Evolutionary conservation across 306 rosid genomes (phyloP).

Genomic region (Casuarina glauca): DNA sequence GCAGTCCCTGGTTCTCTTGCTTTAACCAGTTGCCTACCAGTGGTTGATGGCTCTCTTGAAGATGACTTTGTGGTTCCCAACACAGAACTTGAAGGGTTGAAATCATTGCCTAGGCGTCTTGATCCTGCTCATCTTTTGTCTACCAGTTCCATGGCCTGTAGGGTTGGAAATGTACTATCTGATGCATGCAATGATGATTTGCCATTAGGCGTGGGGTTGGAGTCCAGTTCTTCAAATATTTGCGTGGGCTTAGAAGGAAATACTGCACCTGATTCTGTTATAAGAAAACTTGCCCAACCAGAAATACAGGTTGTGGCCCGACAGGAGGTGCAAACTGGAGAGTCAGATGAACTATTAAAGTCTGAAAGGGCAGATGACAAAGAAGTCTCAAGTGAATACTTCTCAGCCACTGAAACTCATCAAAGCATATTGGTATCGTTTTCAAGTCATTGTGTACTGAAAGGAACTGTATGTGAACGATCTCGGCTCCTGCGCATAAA

Average conservation of each 20-base stretch:
- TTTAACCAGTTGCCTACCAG: conserved; percentile 38
- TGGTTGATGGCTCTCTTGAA: conserved; percentile 39
- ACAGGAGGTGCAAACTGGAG: conserved; percentile 46
- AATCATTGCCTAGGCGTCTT: conserved; percentile 36
- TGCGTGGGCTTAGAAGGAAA: conserved; percentile 38
- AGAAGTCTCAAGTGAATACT: conserved; percentile 74
- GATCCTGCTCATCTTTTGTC: conserved; percentile 40
- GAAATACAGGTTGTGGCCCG: conserved; percentile 44
- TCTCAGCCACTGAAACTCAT: conserved; percentile 80
- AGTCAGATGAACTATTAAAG: conserved; percentile 37
- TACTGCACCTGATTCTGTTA: conserved; percentile 22
- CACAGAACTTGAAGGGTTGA: conserved; percentile 43
- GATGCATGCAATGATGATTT: conserved; percentile 41
- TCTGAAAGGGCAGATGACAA: conserved; percentile 54
- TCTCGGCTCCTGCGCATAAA: conserved; percentile 89
- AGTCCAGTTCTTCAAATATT: conserved; percentile 32
- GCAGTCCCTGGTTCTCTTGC: conserved; percentile 29
- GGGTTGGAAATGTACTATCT: conserved; percentile 33
- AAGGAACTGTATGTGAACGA: conserved; percentile 83
- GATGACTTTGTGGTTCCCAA: conserved; percentile 32
- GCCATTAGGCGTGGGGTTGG: conserved; percentile 36
- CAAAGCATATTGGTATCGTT: conserved; percentile 93
- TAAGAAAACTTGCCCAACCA: conserved; percentile 39
- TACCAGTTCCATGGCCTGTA: conserved; percentile 35
- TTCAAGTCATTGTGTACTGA: conserved; percentile 85